Evolutionary conservation across 176 grass and related monocot genomes (phyloP).

Genomic region (Juncus effusus): DNA sequence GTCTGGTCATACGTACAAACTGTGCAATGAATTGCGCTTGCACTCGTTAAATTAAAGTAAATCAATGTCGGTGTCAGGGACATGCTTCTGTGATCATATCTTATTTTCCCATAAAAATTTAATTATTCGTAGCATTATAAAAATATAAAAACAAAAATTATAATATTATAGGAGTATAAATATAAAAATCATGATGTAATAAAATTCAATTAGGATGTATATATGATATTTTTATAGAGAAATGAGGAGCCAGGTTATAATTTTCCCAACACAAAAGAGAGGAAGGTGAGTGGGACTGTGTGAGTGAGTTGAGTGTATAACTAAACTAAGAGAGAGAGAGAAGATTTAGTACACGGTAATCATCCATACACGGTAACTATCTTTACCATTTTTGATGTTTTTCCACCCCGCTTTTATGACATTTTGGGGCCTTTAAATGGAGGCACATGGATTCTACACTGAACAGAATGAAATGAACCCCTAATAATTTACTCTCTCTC

Average conservation of each 20-base stretch:
- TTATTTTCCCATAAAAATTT: too few relatives aligned
- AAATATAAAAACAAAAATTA: too few relatives aligned
- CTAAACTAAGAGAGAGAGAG: constrained; percentile 7
- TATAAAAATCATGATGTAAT: too few relatives aligned
- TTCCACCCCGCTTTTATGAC: neutral
- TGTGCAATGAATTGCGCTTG: constrained; percentile 12
- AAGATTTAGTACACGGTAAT: neutral
- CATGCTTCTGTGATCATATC: too few relatives aligned
- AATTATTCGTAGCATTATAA: too few relatives aligned
- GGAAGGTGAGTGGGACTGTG: neutral
- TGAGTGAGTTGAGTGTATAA: neutral
- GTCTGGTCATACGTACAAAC: neutral
- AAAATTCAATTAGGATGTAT: too few relatives aligned
- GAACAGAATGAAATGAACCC: constrained; percentile 14
- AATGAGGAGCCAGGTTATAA: too few relatives aligned
- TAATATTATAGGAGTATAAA: too few relatives aligned
- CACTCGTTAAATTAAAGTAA: neutral
- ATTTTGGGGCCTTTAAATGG: constrained; percentile 20
- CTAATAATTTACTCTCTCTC: neutral
- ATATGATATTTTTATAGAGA: too few relatives aligned
- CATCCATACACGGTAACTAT: too few relatives aligned
- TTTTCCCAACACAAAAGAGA: too few relatives aligned
- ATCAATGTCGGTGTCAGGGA: constrained; percentile 21
- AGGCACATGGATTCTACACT: constrained; percentile 18
- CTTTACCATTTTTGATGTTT: constrained; percentile 1